Evolutionary conservation across 148 eudicot species (phyloP).

Genomic region (Rhododendron molle): DNA sequence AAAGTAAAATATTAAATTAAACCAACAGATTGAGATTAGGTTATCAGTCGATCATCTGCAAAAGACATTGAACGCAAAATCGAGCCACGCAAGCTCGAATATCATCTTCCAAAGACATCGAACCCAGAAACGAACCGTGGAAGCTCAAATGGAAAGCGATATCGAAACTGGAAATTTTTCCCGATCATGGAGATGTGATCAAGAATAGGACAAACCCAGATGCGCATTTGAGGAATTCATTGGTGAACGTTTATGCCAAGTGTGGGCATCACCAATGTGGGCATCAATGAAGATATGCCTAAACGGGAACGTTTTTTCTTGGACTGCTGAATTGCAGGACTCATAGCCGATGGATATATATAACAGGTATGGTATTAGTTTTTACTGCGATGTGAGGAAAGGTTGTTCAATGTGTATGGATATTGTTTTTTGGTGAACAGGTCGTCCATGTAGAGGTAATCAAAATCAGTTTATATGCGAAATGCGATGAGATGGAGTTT

Average conservation of each 20-base stretch:
- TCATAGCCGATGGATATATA: constrained; percentile 22
- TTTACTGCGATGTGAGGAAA: constrained; percentile 31
- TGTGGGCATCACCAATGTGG: constrained; percentile 27
- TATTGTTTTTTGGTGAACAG: neutral
- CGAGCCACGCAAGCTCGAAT: too few species aligned
- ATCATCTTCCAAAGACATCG: too few species aligned
- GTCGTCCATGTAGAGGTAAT: constrained; percentile 26
- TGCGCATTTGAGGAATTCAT: constrained; percentile 36
- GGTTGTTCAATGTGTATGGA: constrained; percentile 26
- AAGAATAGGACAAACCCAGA: constrained; percentile 31
- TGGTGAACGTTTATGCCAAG: constrained; percentile 40
- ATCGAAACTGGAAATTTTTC: too few species aligned
- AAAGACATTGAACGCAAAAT: too few species aligned
- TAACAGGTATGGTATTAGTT: constrained; percentile 16
- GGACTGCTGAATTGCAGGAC: constrained; percentile 38
- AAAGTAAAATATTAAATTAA: too few species aligned
- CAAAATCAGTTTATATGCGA: constrained; percentile 8
- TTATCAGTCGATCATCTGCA: too few species aligned
- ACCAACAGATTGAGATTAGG: too few species aligned
- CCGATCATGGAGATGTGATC: constrained; percentile 26
- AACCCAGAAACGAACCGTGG: too few species aligned
- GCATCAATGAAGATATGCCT: constrained; percentile 27
- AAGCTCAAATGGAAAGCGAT: too few species aligned
- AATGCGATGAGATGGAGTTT: too few species aligned
- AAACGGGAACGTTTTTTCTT: constrained; percentile 34